Base-by-base conservation (phyloP, 139 green algal species). In the Chlamydomonas applanata region DNA sequence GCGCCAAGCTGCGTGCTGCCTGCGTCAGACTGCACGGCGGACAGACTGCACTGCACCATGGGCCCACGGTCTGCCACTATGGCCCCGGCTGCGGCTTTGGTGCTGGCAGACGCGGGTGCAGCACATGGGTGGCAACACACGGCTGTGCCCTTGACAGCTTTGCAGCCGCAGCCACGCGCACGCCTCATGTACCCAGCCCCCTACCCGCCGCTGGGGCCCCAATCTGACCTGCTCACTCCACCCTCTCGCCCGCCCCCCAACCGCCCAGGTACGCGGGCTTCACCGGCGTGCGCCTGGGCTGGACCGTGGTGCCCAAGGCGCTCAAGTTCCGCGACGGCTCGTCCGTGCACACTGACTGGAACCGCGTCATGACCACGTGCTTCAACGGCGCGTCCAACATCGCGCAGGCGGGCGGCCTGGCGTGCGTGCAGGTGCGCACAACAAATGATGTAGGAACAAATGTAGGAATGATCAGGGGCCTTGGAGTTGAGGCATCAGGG, bases 381-480 rank as follows among this genome's bases (percentile, higher is more conserved):
- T 99, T 99, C 93, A 99, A 99, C 75, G 96, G 96, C 3, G 96
- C 96, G 2, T 97, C 91, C 61, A 96, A 94, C 87, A 87, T 99
- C 7, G 91, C 89, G 30, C 96, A 98, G 85, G 91, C 91, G 1
- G 96, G 95, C 32, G 96, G 93, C 40, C 81, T 98, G 59, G 96
- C 96, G 1, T 97, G 88, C 84, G 80, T 99, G 62, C 36, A 91
- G 86, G 92, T 93, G 62, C 3, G 71, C n/a, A n/a, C 27, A 29
- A 54, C 13, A 13, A 54, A 24, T 13, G 14, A 54, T 54, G 45
- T 16, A 24, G 45, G 13, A 54, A 54, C 16, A 24, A 54, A 24
- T 16, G 5, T 30, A n/a, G 64, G 4, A 27, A 35, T 54, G 32
- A 14, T 13, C 3, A 27, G 44, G 68, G 40, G 68, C 46, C 40